Base-by-base conservation (phyloP, 2,329 filamentous ascomycete species). In the Diaporthe citri region DNA sequence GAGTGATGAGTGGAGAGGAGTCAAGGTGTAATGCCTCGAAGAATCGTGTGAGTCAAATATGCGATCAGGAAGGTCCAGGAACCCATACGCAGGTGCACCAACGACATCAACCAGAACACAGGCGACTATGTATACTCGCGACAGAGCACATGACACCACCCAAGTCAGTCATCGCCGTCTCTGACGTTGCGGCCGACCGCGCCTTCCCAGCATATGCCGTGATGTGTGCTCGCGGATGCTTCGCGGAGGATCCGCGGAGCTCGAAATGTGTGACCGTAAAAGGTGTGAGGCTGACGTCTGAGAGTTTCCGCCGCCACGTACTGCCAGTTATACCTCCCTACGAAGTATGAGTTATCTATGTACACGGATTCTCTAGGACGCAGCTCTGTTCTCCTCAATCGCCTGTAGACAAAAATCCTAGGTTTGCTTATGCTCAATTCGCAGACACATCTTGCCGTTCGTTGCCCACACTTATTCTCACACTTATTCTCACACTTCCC, bases 241-340 rank as follows among this genome's bases (percentile, higher is more conserved):
- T 22, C 56, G 34, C 56, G 56, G 7, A 60, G 34, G 3, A 60
- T 60, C 56, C 56, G 56, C 56, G 56, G 56, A 60, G 56, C 56
- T 60, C 8, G 9, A 41, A 41, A 59, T 20, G 22, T 20, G 22
- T 13, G 34, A 10, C 10, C 5, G 25, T 31, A 17, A 28, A 55
- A 5, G 13, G 6, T 20, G 13, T 17, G 20, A 13, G 15, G 51
- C 6, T 31, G 51, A 55, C 51, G 13, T 13, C 13, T 39, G 36
- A 39, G 12, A 4, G 13, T 5, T 10, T 39, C 36, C 12, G 36
- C 12, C 36, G 36, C 36, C 36, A 39, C 36, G 13, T 39, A 39
- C 1, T 39, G 1, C 13, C 41, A 43, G 41, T 20, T 1, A 43
- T 7, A 17, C 2, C 41, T 1, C 4, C 41, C 41, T 20, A 15